A percentile compares a stretch with the other conserved stretches of the same genome.
Conservation (phyloP, 352 stramenopile genomes). For the Globisporangium recalcitrans region DNA sequence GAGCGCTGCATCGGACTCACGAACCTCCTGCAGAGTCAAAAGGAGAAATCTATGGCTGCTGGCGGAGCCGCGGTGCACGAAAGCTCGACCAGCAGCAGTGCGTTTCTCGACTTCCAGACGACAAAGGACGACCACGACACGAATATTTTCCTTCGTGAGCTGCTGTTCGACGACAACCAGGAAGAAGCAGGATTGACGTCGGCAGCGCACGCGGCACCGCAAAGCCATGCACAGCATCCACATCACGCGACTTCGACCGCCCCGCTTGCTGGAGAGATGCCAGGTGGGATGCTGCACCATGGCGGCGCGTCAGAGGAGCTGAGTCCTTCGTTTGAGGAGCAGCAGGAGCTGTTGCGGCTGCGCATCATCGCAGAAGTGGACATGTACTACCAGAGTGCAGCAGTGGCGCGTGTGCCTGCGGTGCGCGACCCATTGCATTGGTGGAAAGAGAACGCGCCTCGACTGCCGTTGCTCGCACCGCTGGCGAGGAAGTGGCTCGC, state of each 20-base stretch:
- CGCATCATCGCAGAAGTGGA: slow-evolving; percentile 35
- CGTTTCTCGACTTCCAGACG: slow-evolving; percentile 37
- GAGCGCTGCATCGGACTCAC: slow-evolving; percentile 36
- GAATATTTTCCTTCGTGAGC: slow-evolving; percentile 38
- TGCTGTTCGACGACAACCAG: slow-evolving; percentile 42
- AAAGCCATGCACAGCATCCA: slow-evolving; percentile 19
- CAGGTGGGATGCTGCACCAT: background rate
- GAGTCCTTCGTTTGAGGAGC: slow-evolving; percentile 22
- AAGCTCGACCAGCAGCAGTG: slow-evolving; percentile 18
- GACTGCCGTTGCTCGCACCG: slow-evolving; percentile 33
- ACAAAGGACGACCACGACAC: slow-evolving; percentile 43
- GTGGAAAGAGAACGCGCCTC: slow-evolving; percentile 34
- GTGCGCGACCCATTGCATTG: slow-evolving; percentile 41
- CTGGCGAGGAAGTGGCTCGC: slow-evolving; percentile 45
- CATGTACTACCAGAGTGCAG: slow-evolving; percentile 35
- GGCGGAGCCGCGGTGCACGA: slow-evolving; percentile 12
- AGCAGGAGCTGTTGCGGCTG: slow-evolving; percentile 27
- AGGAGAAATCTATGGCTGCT: slow-evolving; percentile 18
- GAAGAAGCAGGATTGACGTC: slow-evolving; percentile 25
- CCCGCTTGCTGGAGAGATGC: background rate
- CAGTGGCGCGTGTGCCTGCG: slow-evolving; percentile 25
- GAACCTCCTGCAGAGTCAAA: slow-evolving; percentile 37
- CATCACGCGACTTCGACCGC: slow-evolving; percentile 18
- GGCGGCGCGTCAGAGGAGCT: slow-evolving; percentile 1
- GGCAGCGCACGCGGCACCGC: background rate